Evolutionary conservation across 1,139 yeast genomes (phyloP), one percentile per base, ranked within the genome.

Genomic region (Suhomyces chickasaworum): DNA sequence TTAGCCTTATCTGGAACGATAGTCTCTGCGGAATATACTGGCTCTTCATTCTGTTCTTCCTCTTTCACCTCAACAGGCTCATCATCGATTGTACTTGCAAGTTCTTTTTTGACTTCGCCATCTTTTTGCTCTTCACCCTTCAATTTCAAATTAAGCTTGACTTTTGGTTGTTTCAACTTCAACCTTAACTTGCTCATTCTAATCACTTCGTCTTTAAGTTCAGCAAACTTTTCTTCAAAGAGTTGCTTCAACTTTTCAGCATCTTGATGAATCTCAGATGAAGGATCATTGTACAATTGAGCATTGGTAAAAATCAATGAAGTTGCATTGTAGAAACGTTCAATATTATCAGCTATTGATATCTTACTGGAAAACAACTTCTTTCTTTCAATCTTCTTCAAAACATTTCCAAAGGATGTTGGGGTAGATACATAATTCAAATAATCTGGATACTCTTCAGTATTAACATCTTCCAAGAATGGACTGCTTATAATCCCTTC

Each of bases 371-470:
- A 54, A 41, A 71, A 64, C 20, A 73, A 73, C 20, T 69, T 66
- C 17, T 74, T 75, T n/a, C 63, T 64, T 18, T 73, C 75, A 27
- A 81, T 57, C 39, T 71, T 71, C 12, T 62, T 62, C 44, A 71
- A 64, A 12, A 83, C 73, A 39, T 69, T 65, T 41, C 71, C 71
- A 55, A 83, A 75, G 1, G 87, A 77, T 52, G 83, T 80, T 18
- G 88, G 89, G 39, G 69, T 69, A 39, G 76, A 69, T 27, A 83
- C 79, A 12, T 78, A 68, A 47, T 75, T 75, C 57, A 76, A 76
- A 61, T 83, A 83, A 51, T 82, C 87, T 0, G 86, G 84, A 49
- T 81, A 83, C 44, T 76, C 77, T 18, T 73, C 74, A 17, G 70
- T 71, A 55, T 80, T 81, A 6, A 82, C 83, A 44, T 77, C 73